Evolutionary conservation across 202 grass and related monocot genomes (phyloP).

Genomic region (Schoenoplectus triqueter): DNA sequence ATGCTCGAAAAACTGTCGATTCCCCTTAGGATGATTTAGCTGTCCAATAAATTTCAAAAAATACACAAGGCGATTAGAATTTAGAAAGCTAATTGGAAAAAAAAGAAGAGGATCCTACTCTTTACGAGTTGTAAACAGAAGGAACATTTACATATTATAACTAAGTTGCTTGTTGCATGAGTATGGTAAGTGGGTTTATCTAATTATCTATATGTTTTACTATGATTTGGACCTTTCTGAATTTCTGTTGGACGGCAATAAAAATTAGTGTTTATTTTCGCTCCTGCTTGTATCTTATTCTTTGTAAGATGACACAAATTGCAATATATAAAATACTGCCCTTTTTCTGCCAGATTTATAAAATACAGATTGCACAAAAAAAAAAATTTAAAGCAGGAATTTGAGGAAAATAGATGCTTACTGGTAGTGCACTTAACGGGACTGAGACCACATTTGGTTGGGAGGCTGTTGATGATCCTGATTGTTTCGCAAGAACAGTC

Average conservation of each 20-base stretch:
- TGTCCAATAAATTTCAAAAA: not conserved
- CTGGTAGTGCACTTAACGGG: conserved; percentile 54
- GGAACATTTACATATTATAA: not conserved
- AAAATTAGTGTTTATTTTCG: not conserved
- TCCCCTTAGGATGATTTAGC: not conserved
- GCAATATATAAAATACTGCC: not conserved
- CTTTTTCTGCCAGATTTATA: not conserved
- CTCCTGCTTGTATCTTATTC: not conserved
- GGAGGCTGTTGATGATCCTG: conserved; percentile 72
- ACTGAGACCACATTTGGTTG: conserved; percentile 62
- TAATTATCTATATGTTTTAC: not conserved
- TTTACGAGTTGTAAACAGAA: not conserved
- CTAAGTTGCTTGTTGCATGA: not conserved
- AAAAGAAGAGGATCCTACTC: not conserved
- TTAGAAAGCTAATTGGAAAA: not conserved
- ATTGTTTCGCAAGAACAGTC: conserved; percentile 69
- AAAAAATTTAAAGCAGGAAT: not conserved
- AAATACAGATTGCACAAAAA: not conserved
- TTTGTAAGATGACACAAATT: not conserved
- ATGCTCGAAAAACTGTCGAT: not conserved
- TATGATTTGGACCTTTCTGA: not conserved
- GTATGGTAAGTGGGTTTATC: not conserved
- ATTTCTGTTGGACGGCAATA: not conserved
- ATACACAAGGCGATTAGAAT: not conserved
- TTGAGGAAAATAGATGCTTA: conserved; percentile 36